These are phyloP conservation scores for Marasmius oreades DNA, from an alignment of 1,284 basidiomycete genomes.

Conservation along the genomic window DNA sequence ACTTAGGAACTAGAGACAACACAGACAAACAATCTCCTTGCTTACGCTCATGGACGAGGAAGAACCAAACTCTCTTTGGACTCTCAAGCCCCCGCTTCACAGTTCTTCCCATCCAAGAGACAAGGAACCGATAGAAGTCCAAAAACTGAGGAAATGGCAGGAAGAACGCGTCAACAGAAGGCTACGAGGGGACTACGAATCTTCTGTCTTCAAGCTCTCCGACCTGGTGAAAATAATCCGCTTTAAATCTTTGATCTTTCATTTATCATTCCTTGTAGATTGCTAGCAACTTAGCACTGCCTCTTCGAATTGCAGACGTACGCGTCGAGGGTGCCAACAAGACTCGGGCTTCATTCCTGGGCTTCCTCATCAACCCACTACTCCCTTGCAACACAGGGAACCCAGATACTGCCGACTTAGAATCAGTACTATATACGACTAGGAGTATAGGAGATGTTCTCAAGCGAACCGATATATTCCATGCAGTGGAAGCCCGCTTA, in stretches of 20 bases:
- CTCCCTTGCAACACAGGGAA: slow-evolving; percentile 20
- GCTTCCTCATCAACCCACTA: slow-evolving; percentile 70
- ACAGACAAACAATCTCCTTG: slow-evolving; percentile 40
- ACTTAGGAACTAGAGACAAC: slow-evolving; percentile 41
- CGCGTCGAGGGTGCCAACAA: slow-evolving; percentile 74
- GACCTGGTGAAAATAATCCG: slow-evolving; percentile 56
- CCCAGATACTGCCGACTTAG: slow-evolving; percentile 37
- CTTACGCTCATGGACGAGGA: slow-evolving; percentile 6
- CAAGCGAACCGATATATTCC: slow-evolving; percentile 73
- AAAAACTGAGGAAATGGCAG: slow-evolving; percentile 57
- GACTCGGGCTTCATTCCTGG: slow-evolving; percentile 81
- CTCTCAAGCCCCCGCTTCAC: slow-evolving; percentile 47
- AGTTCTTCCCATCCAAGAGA: slow-evolving; percentile 52
- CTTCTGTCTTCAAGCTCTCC: slow-evolving; percentile 60
- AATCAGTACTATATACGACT: slow-evolving; percentile 66
- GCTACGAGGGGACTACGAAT: slow-evolving; percentile 76
- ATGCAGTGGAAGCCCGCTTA: slow-evolving; percentile 67
- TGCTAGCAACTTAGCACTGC: slow-evolving; percentile 64
- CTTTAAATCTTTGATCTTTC: slow-evolving; percentile 1
- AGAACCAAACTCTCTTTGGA: slow-evolving; percentile 10
- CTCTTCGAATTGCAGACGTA: slow-evolving; percentile 40
- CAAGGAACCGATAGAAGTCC: slow-evolving; percentile 47
- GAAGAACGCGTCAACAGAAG: slow-evolving; percentile 56
- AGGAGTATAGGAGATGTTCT: slow-evolving; percentile 64
- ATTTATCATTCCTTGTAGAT: slow-evolving; percentile 41